Conservation (phyloP, 2,329 filamentous ascomycete genomes). For the Trichophaea hybrida region DNA sequence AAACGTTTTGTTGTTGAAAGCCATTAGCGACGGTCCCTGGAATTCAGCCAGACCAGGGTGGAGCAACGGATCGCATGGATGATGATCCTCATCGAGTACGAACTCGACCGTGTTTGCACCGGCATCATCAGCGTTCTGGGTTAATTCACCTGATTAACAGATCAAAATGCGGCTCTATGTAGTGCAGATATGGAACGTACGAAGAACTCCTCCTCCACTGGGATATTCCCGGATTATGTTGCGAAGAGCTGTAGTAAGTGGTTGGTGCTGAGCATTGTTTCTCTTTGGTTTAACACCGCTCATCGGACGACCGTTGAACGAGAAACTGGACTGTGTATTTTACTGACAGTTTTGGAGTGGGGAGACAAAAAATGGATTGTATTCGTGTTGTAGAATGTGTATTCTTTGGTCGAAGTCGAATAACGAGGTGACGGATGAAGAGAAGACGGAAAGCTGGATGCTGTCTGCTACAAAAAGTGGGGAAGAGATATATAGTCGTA, state of each 20-base stretch:
- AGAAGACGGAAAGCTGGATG: too few relatives aligned
- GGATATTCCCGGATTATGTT: conserved; percentile 30
- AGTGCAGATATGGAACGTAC: conserved; percentile 7
- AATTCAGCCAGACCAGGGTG: conserved; percentile 27
- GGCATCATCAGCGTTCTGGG: conserved; percentile 24
- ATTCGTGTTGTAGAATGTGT: too few relatives aligned
- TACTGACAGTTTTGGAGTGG: too few relatives aligned
- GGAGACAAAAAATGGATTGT: too few relatives aligned
- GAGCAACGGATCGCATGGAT: conserved; percentile 26
- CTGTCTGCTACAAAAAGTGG: too few relatives aligned
- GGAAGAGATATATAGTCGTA: too few relatives aligned
- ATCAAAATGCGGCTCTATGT: neutral
- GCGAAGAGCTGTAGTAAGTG: conserved; percentile 21
- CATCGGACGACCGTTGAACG: too few relatives aligned
- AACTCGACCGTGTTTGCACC: conserved; percentile 23
- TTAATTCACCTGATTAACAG: conserved; percentile 5
- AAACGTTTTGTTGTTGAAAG: conserved; percentile 30
- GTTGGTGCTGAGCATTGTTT: conserved; percentile 7
- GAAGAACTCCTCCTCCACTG: conserved; percentile 22
- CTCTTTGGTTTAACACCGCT: neutral
- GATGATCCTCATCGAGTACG: conserved; percentile 27
- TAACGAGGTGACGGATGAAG: too few relatives aligned
- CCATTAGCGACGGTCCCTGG: conserved; percentile 30
- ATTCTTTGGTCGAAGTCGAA: too few relatives aligned
- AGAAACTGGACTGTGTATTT: too few relatives aligned